These are phyloP conservation scores for Abrus pulchellus DNA, from an alignment of 306 rosid genomes.

Conservation along the genomic window DNA sequence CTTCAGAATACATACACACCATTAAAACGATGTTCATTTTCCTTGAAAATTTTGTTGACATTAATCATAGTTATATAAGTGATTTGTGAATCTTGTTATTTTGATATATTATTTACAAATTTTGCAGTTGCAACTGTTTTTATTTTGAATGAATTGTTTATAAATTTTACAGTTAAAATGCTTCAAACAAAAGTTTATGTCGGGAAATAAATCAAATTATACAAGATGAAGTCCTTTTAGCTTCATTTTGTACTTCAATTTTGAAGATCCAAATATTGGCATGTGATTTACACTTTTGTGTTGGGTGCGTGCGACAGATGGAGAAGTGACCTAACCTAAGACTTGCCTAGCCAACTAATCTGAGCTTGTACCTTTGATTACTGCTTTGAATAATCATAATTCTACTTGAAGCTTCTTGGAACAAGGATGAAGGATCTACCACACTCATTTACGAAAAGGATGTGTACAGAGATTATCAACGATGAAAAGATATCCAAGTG, in stretches of 20 bases:
- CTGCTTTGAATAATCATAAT: constrained; percentile 24
- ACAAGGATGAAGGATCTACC: constrained; percentile 3
- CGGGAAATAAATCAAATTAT: neutral
- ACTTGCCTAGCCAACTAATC: neutral
- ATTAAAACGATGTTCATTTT: neutral
- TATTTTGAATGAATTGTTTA: neutral
- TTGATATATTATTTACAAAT: neutral
- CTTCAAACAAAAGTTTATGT: neutral
- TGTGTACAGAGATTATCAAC: constrained; percentile 4
- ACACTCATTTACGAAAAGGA: neutral
- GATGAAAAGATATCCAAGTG: neutral
- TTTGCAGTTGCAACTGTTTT: neutral
- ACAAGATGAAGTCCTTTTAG: neutral
- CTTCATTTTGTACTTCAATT: neutral
- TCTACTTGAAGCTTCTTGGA: constrained; percentile 24
- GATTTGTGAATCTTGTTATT: constrained; percentile 7
- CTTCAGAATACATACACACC: neutral
- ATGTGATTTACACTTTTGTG: neutral
- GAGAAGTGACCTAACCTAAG: neutral
- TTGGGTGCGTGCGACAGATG: neutral
- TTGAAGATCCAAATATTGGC: constrained; percentile 4
- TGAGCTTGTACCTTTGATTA: constrained; percentile 25
- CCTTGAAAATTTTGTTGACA: neutral
- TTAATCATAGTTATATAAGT: neutral
- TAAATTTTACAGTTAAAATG: neutral